phyloP scores from a whole-genome alignment of 2,329 filamentous ascomycete species.

The Xylariaceae sp. region DNA sequence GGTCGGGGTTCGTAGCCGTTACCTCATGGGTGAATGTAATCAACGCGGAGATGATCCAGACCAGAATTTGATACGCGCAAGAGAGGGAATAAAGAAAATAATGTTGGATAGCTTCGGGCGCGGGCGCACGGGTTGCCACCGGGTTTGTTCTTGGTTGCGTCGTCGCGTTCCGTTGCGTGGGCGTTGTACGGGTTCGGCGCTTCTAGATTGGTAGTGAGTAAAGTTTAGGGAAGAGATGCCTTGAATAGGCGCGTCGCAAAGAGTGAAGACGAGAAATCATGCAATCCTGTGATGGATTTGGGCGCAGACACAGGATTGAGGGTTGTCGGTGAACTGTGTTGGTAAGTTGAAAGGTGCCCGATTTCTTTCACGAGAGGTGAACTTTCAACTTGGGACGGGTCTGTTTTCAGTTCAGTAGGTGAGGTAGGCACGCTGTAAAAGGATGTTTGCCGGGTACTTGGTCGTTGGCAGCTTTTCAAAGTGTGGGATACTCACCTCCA shows the following conservation, averaged over 20 bases:
- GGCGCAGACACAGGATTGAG: not conserved
- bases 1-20: conserved; percentile 17
- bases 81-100: not conserved
- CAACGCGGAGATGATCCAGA: not conserved
- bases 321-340: not conserved
- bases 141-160: not conserved
- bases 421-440: conserved; percentile 3
- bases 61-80: not conserved
- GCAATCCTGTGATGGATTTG: not conserved
- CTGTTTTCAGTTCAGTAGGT: conserved; percentile 33
- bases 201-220: conserved; percentile 2
- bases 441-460: not conserved
- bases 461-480: no score
- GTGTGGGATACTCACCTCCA: no score
- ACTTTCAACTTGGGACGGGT: not conserved
- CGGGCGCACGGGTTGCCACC: not conserved
- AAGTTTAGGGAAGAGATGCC: not conserved
- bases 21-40: conserved; percentile 24
- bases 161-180: not conserved
- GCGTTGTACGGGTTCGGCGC: not conserved
- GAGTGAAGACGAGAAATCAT: not conserved
- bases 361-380: conserved; percentile 17
- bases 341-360: not conserved
- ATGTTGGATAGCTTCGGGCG: not conserved
- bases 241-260: conserved; percentile 9